Base-by-base conservation (phyloP, 2,329 filamentous ascomycete genomes). In the Trichophyton equinum region DNA sequence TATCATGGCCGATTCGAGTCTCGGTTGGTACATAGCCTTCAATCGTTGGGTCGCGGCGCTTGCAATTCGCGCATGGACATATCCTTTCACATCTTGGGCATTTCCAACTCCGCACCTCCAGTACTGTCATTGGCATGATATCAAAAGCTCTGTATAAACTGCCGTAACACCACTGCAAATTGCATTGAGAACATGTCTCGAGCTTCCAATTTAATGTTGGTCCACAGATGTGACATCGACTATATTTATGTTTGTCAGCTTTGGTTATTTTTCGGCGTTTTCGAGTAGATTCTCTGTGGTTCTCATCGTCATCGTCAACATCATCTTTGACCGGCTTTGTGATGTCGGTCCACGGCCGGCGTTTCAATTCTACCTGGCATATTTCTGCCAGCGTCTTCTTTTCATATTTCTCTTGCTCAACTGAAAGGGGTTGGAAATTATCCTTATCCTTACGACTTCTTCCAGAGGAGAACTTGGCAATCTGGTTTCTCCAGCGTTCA, bases 81-180 rank as follows among this genome's bases (percentile, higher is more conserved):
- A 92, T 89, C 18, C 85, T 85, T 22, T 82, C 78, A 71, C 94
- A 99, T 68, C 86, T 89, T 0, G 94, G 94, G 65, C 94, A 99
- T 68, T 87, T 82, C 92, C 94, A 99, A 56, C 85, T 79, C 65
- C 85, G 82, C 64, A 89, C 81, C 69, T 95, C 85, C 81, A 96
- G 86, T 0, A 91, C 83, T 20, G 84, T 79, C 67, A 92, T 84
- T 0, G 94, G 94, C 82, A 90, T 87, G 71, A 91, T 83, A 71
- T 97, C 92, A 69, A 96, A 96, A 0, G 89, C 91, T 60, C 94
- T 82, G 74, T 91, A 97, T 1, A 99, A 79, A 15, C 87, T 87
- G n/a, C 92, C 92, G 69, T 95, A 99, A 72, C 94, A 97, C 71
- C 95, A 99, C 0, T 83, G 84, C 60, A 88, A 79, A 11, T 81